Conservation (phyloP, 306 rosid genomes). For the Pachyrhizus erosus region DNA sequence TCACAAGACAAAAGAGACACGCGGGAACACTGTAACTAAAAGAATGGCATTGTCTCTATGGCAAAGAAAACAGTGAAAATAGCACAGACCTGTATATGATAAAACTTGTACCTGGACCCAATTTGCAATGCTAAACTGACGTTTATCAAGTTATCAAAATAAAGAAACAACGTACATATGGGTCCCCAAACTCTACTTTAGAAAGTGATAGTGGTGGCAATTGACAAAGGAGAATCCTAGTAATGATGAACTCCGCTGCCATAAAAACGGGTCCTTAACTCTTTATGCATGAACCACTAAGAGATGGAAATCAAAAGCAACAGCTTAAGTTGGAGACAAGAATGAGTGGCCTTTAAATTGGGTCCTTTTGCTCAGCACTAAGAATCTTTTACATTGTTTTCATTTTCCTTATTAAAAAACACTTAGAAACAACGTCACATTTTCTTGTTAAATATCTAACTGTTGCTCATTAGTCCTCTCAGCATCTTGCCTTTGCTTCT, state of each 20-base stretch:
- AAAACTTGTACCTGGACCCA: conserved; percentile 19
- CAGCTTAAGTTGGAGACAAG: conserved; percentile 58
- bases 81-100: not conserved
- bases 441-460: conserved; percentile 59
- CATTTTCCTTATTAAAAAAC: conserved; percentile 46
- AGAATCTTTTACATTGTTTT: conserved; percentile 46
- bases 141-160: conserved; percentile 2
- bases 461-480: conserved; percentile 38
- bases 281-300: conserved; percentile 60
- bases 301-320: conserved; percentile 68
- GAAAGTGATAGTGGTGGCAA: conserved; percentile 67
- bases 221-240: conserved; percentile 60
- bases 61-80: conserved; percentile 12
- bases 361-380: conserved; percentile 47
- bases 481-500: conserved; percentile 46
- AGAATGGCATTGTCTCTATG: conserved; percentile 11
- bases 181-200: conserved; percentile 52
- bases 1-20: conserved; percentile 12
- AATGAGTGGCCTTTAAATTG: conserved; percentile 56
- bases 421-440: conserved; percentile 26
- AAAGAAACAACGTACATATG: conserved; percentile 38
- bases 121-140: not conserved
- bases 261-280: conserved; percentile 48
- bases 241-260: conserved; percentile 85
- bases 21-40: conserved; percentile 22